These are phyloP conservation scores for Blastomyces emzantsi DNA, from an alignment of 2,329 filamentous ascomycete species.

Conservation along the genomic window DNA sequence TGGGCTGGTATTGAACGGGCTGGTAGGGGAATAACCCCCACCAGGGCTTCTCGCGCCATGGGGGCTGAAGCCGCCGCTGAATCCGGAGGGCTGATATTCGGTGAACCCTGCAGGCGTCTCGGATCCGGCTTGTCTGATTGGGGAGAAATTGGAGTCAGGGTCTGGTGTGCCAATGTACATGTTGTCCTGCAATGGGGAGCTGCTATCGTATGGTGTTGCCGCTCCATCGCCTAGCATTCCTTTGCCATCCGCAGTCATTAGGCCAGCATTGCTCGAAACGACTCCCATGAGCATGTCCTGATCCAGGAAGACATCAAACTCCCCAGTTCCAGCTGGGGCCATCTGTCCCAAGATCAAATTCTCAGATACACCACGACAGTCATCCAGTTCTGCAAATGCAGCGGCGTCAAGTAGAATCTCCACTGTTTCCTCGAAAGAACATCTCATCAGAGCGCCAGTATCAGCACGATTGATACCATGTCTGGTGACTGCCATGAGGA, in stretches of 20 bases:
- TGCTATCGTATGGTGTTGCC: slow-evolving; percentile 83
- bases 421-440: slow-evolving; percentile 98
- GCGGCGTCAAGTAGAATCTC: slow-evolving; percentile 96
- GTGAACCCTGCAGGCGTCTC: slow-evolving; percentile 50
- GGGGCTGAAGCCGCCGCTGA: slow-evolving; percentile 56
- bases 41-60: slow-evolving; percentile 58
- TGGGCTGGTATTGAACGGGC: slow-evolving; percentile 65
- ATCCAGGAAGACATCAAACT: slow-evolving; percentile 89
- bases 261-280: slow-evolving; percentile 82
- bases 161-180: slow-evolving; percentile 54
- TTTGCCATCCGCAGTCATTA: slow-evolving; percentile 71
- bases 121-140: slow-evolving; percentile 61
- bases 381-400: slow-evolving; percentile 87
- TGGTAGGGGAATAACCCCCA: slow-evolving; percentile 55
- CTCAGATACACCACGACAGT: slow-evolving; percentile 96
- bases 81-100: slow-evolving; percentile 60
- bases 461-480: slow-evolving; percentile 98
- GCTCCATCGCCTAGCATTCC: slow-evolving; percentile 67
- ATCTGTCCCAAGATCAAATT: slow-evolving; percentile 98
- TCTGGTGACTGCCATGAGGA: slow-evolving; percentile 90
- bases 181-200: slow-evolving; percentile 53
- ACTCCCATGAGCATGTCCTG: slow-evolving; percentile 93
- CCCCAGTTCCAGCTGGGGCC: slow-evolving; percentile 92
- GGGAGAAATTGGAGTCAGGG: slow-evolving; percentile 57
- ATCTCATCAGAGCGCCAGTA: slow-evolving; percentile 96